Evolutionary conservation across 305 asterid genomes (phyloP).

Genomic region (Withania somnifera): DNA sequence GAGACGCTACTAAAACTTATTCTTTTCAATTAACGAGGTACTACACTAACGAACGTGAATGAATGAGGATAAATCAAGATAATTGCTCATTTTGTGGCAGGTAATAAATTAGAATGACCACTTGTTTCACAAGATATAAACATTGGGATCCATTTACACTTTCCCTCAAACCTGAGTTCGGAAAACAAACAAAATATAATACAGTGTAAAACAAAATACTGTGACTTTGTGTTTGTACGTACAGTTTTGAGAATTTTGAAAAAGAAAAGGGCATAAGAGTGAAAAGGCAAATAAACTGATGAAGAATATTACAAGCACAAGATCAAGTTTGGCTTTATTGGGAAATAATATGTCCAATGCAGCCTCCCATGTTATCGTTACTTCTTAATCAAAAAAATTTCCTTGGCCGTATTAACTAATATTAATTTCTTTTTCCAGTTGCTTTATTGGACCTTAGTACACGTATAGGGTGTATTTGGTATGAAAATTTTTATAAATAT

Average conservation of each 20-base stretch:
- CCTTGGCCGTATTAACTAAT: background rate
- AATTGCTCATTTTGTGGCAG: background rate
- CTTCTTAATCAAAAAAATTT: background rate
- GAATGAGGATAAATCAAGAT: background rate
- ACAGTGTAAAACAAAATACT: background rate
- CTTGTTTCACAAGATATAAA: background rate
- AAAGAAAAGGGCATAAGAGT: background rate
- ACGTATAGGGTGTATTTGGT: background rate
- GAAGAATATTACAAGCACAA: background rate
- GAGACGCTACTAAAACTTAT: background rate
- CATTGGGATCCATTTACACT: background rate
- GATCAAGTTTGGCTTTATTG: background rate
- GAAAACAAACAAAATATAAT: background rate
- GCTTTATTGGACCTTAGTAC: background rate
- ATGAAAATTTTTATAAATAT: background rate
- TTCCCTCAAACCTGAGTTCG: background rate
- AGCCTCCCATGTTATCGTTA: background rate
- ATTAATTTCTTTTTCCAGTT: background rate
- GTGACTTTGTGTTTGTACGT: background rate
- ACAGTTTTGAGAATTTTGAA: background rate
- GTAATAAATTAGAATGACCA: background rate
- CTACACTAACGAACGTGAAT: background rate
- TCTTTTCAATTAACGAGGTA: background rate
- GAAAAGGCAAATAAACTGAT: background rate
- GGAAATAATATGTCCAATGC: background rate